These are phyloP conservation scores for Talaromyces funiculosus DNA, from an alignment of 2,329 filamentous ascomycete genomes.

Conservation along the genomic window DNA sequence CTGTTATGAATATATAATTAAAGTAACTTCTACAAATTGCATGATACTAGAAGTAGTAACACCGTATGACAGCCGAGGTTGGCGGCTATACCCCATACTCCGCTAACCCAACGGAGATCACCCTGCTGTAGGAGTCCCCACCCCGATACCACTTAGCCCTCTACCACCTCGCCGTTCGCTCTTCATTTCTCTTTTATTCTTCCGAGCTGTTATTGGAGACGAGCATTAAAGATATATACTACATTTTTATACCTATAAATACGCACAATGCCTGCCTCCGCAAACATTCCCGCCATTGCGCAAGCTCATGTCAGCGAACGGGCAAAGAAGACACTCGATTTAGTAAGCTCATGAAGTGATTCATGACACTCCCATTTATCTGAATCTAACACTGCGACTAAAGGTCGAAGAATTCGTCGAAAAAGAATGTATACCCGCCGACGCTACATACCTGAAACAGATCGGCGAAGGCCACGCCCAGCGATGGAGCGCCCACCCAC, in stretches of 20 bases:
- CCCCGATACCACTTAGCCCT: not conserved
- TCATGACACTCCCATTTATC: not conserved
- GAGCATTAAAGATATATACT: not conserved
- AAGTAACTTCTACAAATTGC: too few relatives aligned
- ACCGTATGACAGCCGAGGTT: slow-evolving; percentile 7
- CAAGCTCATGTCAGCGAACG: slow-evolving; percentile 69
- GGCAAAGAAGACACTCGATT: slow-evolving; percentile 76
- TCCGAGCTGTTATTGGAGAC: not conserved
- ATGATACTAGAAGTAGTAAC: not conserved
- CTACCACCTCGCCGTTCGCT: not conserved
- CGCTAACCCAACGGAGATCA: slow-evolving; percentile 5
- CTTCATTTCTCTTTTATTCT: not conserved
- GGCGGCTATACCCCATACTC: slow-evolving; percentile 12
- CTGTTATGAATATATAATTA: not conserved
- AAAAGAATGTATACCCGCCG: slow-evolving; percentile 86
- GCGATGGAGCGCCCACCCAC: slow-evolving; percentile 75
- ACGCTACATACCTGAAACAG: slow-evolving; percentile 73
- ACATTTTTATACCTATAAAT: not conserved
- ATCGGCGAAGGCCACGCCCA: slow-evolving; percentile 63
- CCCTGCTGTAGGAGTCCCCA: not conserved
- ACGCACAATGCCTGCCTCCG: slow-evolving; percentile 44
- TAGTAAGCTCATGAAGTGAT: slow-evolving; percentile 47
- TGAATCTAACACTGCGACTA: not conserved
- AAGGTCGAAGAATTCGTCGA: slow-evolving; percentile 92
- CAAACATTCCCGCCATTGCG: slow-evolving; percentile 55